Conservation (phyloP, 305 asterid genomes). For the Fraxinus ornus region DNA sequence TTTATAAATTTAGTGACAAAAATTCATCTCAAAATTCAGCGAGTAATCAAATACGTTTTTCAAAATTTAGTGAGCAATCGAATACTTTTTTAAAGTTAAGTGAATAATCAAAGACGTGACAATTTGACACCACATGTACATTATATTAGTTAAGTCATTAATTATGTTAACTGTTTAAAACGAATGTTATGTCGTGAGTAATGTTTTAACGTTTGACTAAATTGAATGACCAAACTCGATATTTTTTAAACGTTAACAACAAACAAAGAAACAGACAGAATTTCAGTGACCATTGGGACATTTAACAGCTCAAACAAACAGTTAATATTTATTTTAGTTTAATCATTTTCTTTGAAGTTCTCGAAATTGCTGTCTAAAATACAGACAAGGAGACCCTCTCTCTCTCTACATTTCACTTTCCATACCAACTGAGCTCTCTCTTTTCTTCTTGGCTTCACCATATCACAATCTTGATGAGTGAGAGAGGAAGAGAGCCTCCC, state of each 20-base stretch:
- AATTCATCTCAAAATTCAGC: neutral
- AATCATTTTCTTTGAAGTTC: neutral
- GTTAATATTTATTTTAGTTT: neutral
- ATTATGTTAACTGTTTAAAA: neutral
- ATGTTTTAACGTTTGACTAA: neutral
- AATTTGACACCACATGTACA: neutral
- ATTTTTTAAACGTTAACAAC: neutral
- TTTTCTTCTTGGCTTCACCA: neutral
- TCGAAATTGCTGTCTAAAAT: neutral
- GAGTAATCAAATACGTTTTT: neutral
- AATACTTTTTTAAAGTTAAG: neutral
- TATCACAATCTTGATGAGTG: conserved; percentile 30
- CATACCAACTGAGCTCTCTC: neutral
- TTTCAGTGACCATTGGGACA: neutral
- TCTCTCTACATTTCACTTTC: conserved; percentile 27
- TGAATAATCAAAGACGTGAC: neutral
- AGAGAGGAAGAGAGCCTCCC: conserved; percentile 38
- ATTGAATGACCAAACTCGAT: neutral
- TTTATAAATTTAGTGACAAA: too few species aligned
- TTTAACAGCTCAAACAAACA: neutral
- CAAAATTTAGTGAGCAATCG: neutral
- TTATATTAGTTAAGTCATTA: neutral
- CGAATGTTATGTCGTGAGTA: neutral
- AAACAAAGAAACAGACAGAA: neutral
- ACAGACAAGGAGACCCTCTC: neutral